phyloP scores from a whole-genome alignment of 805 yeast species.

The Torulaspora maleeae region DNA sequence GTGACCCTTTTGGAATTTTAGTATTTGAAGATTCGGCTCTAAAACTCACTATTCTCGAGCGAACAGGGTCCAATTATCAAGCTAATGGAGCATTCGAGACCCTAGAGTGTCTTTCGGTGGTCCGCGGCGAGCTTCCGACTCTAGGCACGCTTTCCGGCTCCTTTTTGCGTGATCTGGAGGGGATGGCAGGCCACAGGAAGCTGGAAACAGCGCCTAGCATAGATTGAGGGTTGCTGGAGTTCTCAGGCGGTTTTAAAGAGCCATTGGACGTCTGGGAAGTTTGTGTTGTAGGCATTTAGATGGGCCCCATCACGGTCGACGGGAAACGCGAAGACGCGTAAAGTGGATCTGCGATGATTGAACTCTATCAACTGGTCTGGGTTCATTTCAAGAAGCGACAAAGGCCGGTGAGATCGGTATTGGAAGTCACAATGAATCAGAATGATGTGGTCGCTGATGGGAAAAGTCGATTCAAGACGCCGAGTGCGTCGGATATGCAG shows the following conservation, averaged over 20 bases:
- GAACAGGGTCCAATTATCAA: too few species aligned
- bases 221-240: not conserved
- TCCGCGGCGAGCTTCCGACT: too few species aligned
- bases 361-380: not conserved
- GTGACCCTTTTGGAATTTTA: not conserved
- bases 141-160: too few species aligned
- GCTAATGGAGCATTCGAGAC: too few species aligned
- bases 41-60: not conserved
- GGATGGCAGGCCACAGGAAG: too few species aligned
- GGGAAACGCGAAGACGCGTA: constrained; percentile 8
- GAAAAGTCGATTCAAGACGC: constrained; percentile 14
- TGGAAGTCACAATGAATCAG: not conserved
- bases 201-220: too few species aligned
- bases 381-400: not conserved
- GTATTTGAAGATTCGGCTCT: not conserved
- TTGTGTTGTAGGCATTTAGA: too few species aligned
- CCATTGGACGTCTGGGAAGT: too few species aligned
- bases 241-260: too few species aligned
- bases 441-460: not conserved
- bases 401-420: not conserved
- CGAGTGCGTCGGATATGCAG: constrained; percentile 55
- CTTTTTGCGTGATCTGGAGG: too few species aligned
- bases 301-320: not conserved
- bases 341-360: not conserved
- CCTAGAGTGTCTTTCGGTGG: too few species aligned